These are phyloP conservation scores for Pestalotiopsis sp. DNA, from an alignment of 2,329 filamentous ascomycete genomes.

Conservation along the genomic window DNA sequence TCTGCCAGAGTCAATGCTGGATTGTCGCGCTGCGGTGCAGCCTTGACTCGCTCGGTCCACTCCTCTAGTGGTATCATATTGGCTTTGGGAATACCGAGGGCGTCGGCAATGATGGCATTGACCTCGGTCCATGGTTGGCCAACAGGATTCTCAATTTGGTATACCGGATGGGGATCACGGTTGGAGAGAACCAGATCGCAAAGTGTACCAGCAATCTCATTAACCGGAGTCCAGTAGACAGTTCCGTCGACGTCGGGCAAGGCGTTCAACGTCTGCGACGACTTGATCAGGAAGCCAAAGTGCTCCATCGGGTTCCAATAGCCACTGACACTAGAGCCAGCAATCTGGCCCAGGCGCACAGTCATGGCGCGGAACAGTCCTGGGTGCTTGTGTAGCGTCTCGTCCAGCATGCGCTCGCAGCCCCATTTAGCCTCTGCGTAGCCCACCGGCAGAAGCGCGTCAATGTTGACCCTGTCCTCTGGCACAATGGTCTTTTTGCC, in stretches of 20 bases:
- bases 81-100: constrained; percentile 22
- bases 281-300: constrained; percentile 52
- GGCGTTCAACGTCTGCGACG: constrained; percentile 44
- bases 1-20: constrained; percentile 33
- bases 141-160: constrained; percentile 24
- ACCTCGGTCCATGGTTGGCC: constrained; percentile 28
- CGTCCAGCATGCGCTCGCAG: constrained; percentile 52
- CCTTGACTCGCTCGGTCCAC: constrained; percentile 32
- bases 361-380: constrained; percentile 43
- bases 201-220: constrained; percentile 31
- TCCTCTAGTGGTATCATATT: constrained; percentile 27
- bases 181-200: background rate
- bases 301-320: constrained; percentile 59
- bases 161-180: constrained; percentile 15
- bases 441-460: constrained; percentile 44
- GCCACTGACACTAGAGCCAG: constrained; percentile 50
- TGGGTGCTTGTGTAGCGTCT: constrained; percentile 46
- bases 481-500: constrained; percentile 32
- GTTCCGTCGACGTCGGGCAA: constrained; percentile 43
- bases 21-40: constrained; percentile 30
- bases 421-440: constrained; percentile 56
- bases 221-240: constrained; percentile 49
- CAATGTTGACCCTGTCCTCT: constrained; percentile 43
- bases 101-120: constrained; percentile 21
- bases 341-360: constrained; percentile 54